A percentile compares a stretch with the other conserved stretches of the same genome.
Evolutionary conservation across 179 eudicot species (phyloP).

Genomic region (Silene vulgaris): DNA sequence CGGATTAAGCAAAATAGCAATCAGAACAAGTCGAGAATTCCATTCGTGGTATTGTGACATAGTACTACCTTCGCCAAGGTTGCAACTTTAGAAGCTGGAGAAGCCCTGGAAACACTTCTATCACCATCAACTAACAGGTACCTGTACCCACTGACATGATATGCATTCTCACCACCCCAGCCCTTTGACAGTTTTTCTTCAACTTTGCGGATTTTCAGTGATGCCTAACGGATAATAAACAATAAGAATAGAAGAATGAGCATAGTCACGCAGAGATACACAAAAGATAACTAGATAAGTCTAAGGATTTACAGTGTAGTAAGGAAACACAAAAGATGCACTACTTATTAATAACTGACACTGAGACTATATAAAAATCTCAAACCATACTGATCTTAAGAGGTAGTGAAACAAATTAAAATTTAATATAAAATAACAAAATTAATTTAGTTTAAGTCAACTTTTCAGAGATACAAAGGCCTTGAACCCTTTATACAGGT

Average conservation of each 20-base stretch:
- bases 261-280: not conserved
- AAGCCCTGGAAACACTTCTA: constrained; percentile 72
- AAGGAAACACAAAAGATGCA: not conserved
- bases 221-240: constrained; percentile 46
- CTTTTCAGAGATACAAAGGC: constrained; percentile 3
- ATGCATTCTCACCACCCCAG: constrained; percentile 99
- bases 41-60: not conserved
- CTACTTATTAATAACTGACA: not conserved
- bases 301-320: not conserved
- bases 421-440: too few relatives aligned
- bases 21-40: not conserved
- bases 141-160: constrained; percentile 91
- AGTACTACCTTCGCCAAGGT: constrained; percentile 74
- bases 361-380: not conserved
- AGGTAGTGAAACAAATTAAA: too few relatives aligned
- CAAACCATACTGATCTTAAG: not conserved
- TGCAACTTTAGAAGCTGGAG: constrained; percentile 81
- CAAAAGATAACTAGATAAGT: not conserved
- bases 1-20: constrained; percentile 4
- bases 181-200: constrained; percentile 94
- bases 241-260: constrained; percentile 17
- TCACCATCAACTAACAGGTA: constrained; percentile 87
- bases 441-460: too few relatives aligned
- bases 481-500: not conserved
- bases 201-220: constrained; percentile 63